phyloP scores from a whole-genome alignment of 2,329 filamentous ascomycete genomes.

The Sporothrix curviconia region DNA sequence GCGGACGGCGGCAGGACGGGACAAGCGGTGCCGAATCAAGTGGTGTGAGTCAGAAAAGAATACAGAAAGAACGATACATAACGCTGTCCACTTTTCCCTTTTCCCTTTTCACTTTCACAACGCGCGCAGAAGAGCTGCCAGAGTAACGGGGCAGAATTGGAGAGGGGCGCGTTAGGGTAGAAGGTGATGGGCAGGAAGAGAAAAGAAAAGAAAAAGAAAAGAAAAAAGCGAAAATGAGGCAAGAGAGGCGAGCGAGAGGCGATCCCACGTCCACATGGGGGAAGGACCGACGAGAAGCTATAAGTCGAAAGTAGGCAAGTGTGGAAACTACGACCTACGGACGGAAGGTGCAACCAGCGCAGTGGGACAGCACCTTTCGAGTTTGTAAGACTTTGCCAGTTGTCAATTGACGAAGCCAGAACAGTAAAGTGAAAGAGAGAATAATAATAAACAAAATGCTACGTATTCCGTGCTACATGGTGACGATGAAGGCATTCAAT shows the following conservation, averaged over 20 bases:
- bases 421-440: background rate
- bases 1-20: background rate
- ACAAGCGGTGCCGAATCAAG: conserved; percentile 1
- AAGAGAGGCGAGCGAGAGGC: background rate
- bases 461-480: background rate
- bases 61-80: background rate
- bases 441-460: background rate
- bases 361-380: background rate
- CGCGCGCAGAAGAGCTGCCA: background rate
- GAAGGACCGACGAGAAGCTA: background rate
- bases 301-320: background rate
- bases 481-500: too few species aligned
- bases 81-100: background rate
- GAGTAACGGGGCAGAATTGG: background rate
- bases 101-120: too few species aligned
- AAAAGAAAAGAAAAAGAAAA: background rate
- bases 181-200: background rate
- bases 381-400: background rate
- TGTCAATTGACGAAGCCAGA: background rate
- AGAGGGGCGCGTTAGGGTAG: background rate
- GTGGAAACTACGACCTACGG: background rate
- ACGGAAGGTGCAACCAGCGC: background rate
- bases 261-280: background rate
- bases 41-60: conserved; percentile 11
- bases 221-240: background rate